Evolutionary conservation across 225 moss, liverwort and hornwort genomes (phyloP), one percentile per base, ranked within the genome.

Genomic region (Polytrichum formosum): DNA sequence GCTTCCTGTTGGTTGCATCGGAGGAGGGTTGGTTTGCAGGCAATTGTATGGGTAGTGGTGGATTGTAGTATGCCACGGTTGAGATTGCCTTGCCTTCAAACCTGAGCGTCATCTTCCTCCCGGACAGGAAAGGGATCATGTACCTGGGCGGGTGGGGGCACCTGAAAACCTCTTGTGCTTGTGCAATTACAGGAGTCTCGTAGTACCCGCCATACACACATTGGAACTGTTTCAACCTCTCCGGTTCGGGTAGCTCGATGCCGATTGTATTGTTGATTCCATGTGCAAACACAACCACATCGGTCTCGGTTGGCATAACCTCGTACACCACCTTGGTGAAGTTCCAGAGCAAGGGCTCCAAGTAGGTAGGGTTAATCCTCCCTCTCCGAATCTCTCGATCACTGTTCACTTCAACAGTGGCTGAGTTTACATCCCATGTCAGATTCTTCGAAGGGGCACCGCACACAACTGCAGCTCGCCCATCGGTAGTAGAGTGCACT

Each of bases 281-380:
- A 53, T 91, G 94, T 16, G 74, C 92, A 29, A 94, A 94, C 6
- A 98, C 18, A 13, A 82, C 76, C 56, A 98, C 88, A 53, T 94
- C 94, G 6, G 64, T 76, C 7, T 84, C 70, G 0, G 91, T 91
- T 4, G 81, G 54, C 30, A 85, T 75, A 60, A 78, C 74, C 31
- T 84, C 86, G 28, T 94, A 98, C 6, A 94, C 91, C 7, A 90
- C 75, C 7, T 83, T 72, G 59, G 74, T 83, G 28, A 27, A 4
- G 74, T 83, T 89, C 89, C 89, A 89, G n/a, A 29, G 28, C 22
- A 85, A 21, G 13, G 74, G 63, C 23, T 67, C 20, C 5, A n/a
- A 53, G 8, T 75, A 73, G 22, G 27, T 26, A 0, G 80, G 69
- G 28, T 61, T 67, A n/a, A 76, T 76, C 54, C 78, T 78, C 18